Evolutionary conservation across 495 filamentous ascomycete species (phyloP), one percentile per base, ranked within the genome.

Genomic region (Aspergillus diversus): DNA sequence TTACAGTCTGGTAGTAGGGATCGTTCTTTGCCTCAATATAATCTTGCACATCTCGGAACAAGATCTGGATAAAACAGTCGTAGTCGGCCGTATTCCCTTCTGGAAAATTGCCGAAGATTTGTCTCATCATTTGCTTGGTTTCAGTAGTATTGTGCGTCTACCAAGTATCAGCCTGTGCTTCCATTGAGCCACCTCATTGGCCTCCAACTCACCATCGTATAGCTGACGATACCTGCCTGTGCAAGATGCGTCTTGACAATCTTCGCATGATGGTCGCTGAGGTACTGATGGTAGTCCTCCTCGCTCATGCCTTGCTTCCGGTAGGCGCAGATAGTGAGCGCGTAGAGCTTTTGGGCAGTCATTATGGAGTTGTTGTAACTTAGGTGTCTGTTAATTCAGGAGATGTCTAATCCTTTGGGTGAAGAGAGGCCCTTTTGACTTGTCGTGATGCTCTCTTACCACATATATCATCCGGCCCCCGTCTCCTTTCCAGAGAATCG

Each of bases 241-340:
- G 27, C 35, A 5, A 62, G 21, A 33, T 48, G 60, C 0, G 53
- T 37, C 15, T 55, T 62, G 13, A 56, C 32, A 15, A 55, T 21
- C 8, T 16, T 39, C 16, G 61, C 43, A 34, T 57, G 55, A 15
- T 52, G n/a, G 6, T 39, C 35, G 7, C 33, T 63, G 21, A 63
- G 33, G 34, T 63, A 63, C 4, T 37, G n/a, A 16, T 58, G 61
- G 34, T 63, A 63, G 11, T 57, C 61, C 4, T 57, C 61, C 34
- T 63, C 61, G 15, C 46, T 51, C 55, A 63, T 63, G 33, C 55
- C 54, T n/a, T 33, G 16, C 33, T 63, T 63, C 39, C 61, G 54
- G 47, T 58, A 58, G 16, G 42, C 61, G 35, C 27, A 49, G 9
- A 63, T 58, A 9, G 55, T 63, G 0, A 57, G 17, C 2, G 59